A percentile compares a stretch with the other conserved stretches of the same genome.
Evolutionary conservation across 768 basidiomycete genomes (phyloP).

Genomic region (Lanmaoa pseudosensibilis): DNA sequence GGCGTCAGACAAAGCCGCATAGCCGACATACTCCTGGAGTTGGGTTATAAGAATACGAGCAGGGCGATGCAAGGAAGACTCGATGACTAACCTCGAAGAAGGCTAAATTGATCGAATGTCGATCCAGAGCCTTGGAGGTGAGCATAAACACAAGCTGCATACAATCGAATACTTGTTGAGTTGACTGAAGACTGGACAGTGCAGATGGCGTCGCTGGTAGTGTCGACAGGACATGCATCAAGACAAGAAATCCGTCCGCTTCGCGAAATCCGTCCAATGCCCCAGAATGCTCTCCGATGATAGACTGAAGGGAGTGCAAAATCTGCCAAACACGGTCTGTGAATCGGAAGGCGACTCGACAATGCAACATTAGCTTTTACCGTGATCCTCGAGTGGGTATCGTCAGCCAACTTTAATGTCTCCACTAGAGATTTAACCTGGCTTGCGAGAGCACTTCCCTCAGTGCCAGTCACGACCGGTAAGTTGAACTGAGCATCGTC

Average conservation of each 20-base stretch:
- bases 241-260: conserved; percentile 74
- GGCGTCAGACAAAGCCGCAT: conserved; percentile 60
- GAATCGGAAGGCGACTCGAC: not conserved
- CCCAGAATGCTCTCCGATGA: conserved; percentile 60
- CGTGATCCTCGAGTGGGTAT: conserved; percentile 47
- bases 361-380: conserved; percentile 37
- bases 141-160: conserved; percentile 64
- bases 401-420: conserved; percentile 60
- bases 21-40: conserved; percentile 52
- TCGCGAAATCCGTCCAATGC: conserved; percentile 80
- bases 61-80: conserved; percentile 29
- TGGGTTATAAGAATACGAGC: not conserved
- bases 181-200: conserved; percentile 32
- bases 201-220: conserved; percentile 37
- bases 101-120: conserved; percentile 52
- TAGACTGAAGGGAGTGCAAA: conserved; percentile 63
- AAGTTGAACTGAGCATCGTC: conserved; percentile 27
- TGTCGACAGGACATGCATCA: conserved; percentile 71
- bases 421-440: conserved; percentile 71
- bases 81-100: conserved; percentile 62
- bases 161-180: conserved; percentile 49
- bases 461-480: not conserved
- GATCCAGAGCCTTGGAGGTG: conserved; percentile 61
- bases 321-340: conserved; percentile 41
- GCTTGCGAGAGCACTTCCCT: conserved; percentile 26